Evolutionary conservation across 176 grass and related monocot species (phyloP).

Genomic region (Oryza australiensis): DNA sequence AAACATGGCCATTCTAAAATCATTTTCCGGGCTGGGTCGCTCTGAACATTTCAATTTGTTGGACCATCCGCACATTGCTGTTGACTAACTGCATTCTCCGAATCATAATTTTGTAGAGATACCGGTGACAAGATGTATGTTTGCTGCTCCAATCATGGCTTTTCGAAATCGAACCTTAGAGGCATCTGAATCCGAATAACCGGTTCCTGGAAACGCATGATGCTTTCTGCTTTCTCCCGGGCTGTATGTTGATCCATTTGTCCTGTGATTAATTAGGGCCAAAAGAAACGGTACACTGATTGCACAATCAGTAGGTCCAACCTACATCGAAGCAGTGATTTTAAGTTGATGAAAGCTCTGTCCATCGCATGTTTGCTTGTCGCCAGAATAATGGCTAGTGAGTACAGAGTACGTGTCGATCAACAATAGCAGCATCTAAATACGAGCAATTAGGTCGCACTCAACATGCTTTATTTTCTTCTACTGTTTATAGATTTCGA

Average conservation of each 20-base stretch:
- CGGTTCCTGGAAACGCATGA: not conserved
- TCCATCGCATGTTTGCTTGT: not conserved
- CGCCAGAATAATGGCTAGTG: not conserved
- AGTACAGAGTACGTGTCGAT: not conserved
- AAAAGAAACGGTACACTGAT: not conserved
- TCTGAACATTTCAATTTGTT: not conserved
- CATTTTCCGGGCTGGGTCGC: not conserved
- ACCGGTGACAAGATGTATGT: not conserved
- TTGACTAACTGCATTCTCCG: not conserved
- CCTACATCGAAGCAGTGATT: not conserved
- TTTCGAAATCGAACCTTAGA: not conserved
- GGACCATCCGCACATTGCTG: not conserved
- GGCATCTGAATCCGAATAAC: constrained; percentile 3
- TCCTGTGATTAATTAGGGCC: not conserved
- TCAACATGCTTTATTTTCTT: not conserved
- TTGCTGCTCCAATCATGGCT: not conserved
- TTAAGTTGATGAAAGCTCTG: not conserved
- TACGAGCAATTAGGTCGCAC: not conserved
- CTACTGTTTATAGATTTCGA: not conserved
- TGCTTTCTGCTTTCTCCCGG: not conserved
- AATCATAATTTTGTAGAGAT: not conserved
- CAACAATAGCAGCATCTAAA: not conserved
- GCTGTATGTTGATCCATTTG: not conserved
- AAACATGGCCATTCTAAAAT: not conserved
- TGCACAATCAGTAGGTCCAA: not conserved